Base-by-base conservation (phyloP, 495 filamentous ascomycete genomes). In the Pyrenula aspistea region DNA sequence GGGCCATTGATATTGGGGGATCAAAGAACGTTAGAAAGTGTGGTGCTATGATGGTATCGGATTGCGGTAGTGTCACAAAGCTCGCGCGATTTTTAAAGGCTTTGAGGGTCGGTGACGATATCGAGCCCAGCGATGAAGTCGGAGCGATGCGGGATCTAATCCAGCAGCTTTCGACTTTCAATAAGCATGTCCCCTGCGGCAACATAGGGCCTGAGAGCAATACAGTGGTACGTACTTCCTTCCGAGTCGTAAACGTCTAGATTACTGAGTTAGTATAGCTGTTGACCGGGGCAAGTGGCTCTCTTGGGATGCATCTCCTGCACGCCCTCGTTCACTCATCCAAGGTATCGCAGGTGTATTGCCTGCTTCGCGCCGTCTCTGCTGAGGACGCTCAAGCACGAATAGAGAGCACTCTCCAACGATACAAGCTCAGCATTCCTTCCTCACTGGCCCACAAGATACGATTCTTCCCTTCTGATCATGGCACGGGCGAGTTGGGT, bases 221-320 rank as follows among this genome's bases (percentile, higher is more conserved):
- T 10, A 62, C 68, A 31, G 73, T 81, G 50, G 72, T 82, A 65
- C 61, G 69, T 63, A 52, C 21, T 49, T 31, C 12, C 22, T 49
- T 25, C 10, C 24, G 24, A 31, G n/a, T 0, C 8, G 31, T 12
- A 20, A 12, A 21, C 22, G 56, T 57, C 51, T 48, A 57, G 25
- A 58, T 12, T 15, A 47, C 0, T 20, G 12, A 2, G 4, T 56
- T 55, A 2, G n/a, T 19, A 11, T 47, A 81, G 78, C 63, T 84
- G 36, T 67, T 85, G 19, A 84, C 82, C 0, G 82, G 82, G 19
- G 74, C 79, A 0, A 84, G 80, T 1, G 82, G 82, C 11, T 76
- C 73, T 24, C 73, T 85, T 19, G 82, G 82, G 20, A 75, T 78
- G 0, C 77, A 83, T 51, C 65, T 77, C 2, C 67, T 84, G 2